Conservation (phyloP, 805 yeast genomes). For the Starmerella etchellsii region DNA sequence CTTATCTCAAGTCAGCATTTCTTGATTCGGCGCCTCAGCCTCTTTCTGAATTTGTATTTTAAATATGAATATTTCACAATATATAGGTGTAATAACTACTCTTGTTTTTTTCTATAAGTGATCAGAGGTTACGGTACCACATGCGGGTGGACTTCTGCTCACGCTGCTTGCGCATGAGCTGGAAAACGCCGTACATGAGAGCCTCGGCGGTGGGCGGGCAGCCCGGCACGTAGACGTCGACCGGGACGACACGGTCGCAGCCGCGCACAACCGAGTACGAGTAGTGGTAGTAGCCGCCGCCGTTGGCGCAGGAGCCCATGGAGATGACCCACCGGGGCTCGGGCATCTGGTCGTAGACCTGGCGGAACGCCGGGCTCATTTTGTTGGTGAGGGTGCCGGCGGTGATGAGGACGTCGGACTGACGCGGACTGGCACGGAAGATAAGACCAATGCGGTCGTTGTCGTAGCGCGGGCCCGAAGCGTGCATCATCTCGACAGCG, state of each 20-base stretch:
- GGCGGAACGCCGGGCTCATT: conserved; percentile 89
- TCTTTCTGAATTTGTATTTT: too few species aligned
- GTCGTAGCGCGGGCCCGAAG: conserved; percentile 80
- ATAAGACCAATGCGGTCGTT: conserved; percentile 86
- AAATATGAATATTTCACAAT: too few species aligned
- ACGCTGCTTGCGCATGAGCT: conserved; percentile 82
- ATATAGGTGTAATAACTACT: too few species aligned
- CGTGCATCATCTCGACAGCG: conserved; percentile 94
- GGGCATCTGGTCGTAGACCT: conserved; percentile 89
- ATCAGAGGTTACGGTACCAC: conserved; percentile 77
- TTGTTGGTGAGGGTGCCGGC: conserved; percentile 86
- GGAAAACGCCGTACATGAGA: conserved; percentile 79
- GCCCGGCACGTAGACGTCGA: conserved; percentile 83
- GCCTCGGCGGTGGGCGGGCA: conserved; percentile 91
- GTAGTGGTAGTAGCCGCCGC: conserved; percentile 87
- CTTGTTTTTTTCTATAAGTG: too few species aligned
- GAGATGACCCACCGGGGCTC: conserved; percentile 91
- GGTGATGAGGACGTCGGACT: conserved; percentile 81
- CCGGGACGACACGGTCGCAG: conserved; percentile 78
- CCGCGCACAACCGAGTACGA: conserved; percentile 83
- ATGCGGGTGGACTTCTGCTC: conserved; percentile 65
- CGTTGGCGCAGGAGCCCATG: conserved; percentile 90
- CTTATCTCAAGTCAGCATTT: too few species aligned
- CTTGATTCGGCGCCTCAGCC: too few species aligned
- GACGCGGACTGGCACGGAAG: conserved; percentile 90